phyloP scores from a whole-genome alignment of 805 yeast species.

The Kodamaea leandrae region DNA sequence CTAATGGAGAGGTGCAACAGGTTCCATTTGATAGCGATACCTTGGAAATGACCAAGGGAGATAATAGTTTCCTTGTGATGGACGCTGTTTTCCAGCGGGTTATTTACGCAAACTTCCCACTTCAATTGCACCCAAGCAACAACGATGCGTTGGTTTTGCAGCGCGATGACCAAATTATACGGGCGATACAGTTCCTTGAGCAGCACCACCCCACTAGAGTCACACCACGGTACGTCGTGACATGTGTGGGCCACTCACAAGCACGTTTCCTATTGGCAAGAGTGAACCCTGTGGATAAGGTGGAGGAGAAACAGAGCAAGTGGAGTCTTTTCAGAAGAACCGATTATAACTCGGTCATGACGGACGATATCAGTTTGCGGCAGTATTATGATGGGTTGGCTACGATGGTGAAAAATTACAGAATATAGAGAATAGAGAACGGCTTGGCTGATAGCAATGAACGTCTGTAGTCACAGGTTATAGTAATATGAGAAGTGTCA shows the following conservation, averaged over 20 bases:
- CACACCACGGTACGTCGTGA: slow-evolving; percentile 26
- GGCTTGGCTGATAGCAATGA: not conserved
- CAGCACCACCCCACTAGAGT: slow-evolving; percentile 12
- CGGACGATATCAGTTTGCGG: slow-evolving; percentile 26
- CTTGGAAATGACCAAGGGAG: slow-evolving; percentile 9
- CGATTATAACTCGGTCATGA: slow-evolving; percentile 5
- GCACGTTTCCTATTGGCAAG: slow-evolving; percentile 33
- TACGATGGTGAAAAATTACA: slow-evolving; percentile 16
- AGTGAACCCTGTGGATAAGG: slow-evolving; percentile 21
- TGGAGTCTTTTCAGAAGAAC: slow-evolving; percentile 5
- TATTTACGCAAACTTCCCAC: slow-evolving; percentile 19
- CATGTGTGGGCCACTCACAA: slow-evolving; percentile 39
- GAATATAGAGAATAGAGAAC: slow-evolving; percentile 1
- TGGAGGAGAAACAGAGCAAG: slow-evolving; percentile 5
- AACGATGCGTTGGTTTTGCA: slow-evolving; percentile 19
- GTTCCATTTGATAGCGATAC: slow-evolving; percentile 20
- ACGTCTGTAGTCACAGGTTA: not conserved
- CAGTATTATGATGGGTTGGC: slow-evolving; percentile 28
- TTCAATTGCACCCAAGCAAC: slow-evolving; percentile 28
- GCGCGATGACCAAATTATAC: slow-evolving; percentile 10
- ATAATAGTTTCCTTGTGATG: slow-evolving; percentile 23
- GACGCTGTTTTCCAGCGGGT: slow-evolving; percentile 28
- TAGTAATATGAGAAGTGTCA: no score
- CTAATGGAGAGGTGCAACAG: not conserved
- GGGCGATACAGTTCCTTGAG: slow-evolving; percentile 17